Percentiles rank a stretch among this genome's conserved stretches.
These are phyloP conservation scores for Colletotrichum sp. DNA, from an alignment of 2,329 filamentous ascomycete species.

Conservation along the genomic window DNA sequence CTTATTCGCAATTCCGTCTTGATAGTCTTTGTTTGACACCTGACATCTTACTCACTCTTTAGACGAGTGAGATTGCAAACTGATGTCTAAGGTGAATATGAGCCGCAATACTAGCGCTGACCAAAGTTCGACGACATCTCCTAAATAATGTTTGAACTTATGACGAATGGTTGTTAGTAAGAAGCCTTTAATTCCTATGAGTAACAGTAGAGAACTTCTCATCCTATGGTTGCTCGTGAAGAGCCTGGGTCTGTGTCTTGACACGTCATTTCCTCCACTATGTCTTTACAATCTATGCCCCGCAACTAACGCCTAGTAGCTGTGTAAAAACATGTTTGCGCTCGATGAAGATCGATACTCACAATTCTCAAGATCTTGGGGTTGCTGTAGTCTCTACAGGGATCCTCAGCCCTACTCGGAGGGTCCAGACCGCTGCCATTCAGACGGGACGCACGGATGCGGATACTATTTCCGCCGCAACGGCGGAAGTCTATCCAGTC, in stretches of 20 bases:
- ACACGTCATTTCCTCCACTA: neutral
- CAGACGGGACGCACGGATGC: neutral
- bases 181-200: neutral
- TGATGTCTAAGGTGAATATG: neutral
- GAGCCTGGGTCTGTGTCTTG: rapidly evolving
- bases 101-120: neutral
- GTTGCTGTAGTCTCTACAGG: neutral
- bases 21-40: neutral
- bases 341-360: neutral
- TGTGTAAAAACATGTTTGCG: neutral
- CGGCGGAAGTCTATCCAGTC: neutral
- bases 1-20: neutral
- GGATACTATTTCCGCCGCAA: neutral
- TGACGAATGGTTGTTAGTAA: neutral
- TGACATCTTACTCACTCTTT: rapidly evolving
- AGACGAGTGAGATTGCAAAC: neutral
- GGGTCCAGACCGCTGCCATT: neutral
- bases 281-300: neutral
- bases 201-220: neutral
- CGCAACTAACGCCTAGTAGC: neutral
- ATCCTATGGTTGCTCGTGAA: rapidly evolving
- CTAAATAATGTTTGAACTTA: neutral
- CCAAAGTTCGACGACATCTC: neutral
- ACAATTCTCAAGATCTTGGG: neutral
- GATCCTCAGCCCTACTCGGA: neutral